Conservation (phyloP, 495 filamentous ascomycete species). For the Haplographium delicatum region DNA sequence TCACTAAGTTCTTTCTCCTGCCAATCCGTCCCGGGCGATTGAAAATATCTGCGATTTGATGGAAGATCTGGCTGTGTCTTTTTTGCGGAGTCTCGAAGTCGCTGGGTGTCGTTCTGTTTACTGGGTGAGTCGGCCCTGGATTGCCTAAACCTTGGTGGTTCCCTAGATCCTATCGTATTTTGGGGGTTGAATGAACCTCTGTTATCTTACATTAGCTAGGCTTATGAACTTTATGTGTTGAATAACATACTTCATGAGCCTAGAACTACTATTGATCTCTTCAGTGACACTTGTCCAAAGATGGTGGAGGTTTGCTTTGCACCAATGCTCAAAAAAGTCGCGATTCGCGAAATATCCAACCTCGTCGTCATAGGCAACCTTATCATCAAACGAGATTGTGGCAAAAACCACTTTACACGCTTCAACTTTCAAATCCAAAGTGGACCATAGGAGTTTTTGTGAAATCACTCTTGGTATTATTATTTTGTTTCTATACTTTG, state of each 20-base stretch:
- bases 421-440: neutral
- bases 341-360: neutral
- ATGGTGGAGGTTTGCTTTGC: neutral
- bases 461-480: too few species aligned
- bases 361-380: constrained; percentile 17
- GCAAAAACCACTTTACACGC: constrained; percentile 16
- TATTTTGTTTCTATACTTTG: too few species aligned
- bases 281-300: too few species aligned
- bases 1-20: constrained; percentile 9
- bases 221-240: too few species aligned
- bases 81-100: neutral
- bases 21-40: neutral
- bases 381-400: neutral
- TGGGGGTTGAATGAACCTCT: constrained; percentile 11
- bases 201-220: neutral
- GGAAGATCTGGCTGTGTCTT: constrained; percentile 1
- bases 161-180: constrained; percentile 17
- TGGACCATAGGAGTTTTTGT: too few species aligned
- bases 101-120: constrained; percentile 2
- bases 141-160: constrained; percentile 11
- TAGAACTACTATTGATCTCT: too few species aligned
- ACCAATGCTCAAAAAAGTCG: neutral
- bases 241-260: constrained; percentile 22
- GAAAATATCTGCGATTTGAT: neutral
- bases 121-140: constrained; percentile 2